Conservation (phyloP, 108 stramenopile genomes). For the Aurantiochytrium sp. region DNA sequence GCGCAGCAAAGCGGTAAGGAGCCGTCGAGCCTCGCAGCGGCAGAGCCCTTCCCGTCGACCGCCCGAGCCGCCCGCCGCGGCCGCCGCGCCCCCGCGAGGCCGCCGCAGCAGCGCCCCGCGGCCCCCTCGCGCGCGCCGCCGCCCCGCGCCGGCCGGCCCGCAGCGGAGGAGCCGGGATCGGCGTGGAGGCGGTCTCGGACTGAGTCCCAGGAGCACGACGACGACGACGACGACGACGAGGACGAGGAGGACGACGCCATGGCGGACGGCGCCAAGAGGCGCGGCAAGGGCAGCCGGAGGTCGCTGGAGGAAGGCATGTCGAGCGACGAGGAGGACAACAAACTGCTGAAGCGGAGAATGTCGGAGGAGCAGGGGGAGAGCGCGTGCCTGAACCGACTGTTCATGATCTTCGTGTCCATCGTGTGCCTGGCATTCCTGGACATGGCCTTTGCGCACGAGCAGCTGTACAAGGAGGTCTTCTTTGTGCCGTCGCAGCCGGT, state of each 20-base stretch:
- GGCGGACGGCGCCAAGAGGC: not conserved
- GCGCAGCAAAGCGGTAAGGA: not conserved
- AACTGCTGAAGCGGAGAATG: not conserved
- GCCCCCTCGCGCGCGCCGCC: no score
- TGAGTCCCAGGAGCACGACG: no score
- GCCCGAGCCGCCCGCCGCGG: not conserved
- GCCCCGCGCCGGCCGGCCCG: no score
- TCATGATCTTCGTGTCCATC: not conserved
- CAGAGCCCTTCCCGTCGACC: not conserved
- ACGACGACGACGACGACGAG: not conserved
- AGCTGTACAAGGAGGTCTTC: not conserved
- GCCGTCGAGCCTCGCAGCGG: not conserved
- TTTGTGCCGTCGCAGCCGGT: not conserved
- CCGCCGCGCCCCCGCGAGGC: no score
- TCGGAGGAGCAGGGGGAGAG: not conserved
- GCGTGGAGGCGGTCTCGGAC: no score
- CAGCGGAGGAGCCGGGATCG: no score
- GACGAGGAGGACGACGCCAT: not conserved
- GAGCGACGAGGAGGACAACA: not conserved
- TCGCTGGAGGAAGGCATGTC: not conserved
- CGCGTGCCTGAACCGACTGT: not conserved
- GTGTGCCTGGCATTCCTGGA: slow-evolving; percentile 6
- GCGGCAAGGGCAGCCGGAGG: not conserved
- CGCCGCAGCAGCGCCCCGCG: no score
- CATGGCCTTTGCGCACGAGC: not conserved